A percentile compares a stretch with the other conserved stretches of the same genome.
phyloP scores from a whole-genome alignment of 805 yeast genomes.

The Danielozyma ontarioensis region DNA sequence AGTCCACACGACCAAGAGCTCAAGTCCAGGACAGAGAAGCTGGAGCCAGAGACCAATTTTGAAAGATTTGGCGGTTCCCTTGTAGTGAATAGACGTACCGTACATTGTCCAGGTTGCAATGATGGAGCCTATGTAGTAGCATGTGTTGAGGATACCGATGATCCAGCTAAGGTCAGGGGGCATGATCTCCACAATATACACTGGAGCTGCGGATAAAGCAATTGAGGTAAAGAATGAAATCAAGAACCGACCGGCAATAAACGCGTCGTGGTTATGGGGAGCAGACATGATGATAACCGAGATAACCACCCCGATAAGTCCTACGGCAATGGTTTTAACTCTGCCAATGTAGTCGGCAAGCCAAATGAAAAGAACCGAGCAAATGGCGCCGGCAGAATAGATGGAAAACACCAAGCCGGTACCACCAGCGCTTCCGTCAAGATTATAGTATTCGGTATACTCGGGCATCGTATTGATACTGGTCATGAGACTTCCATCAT shows the following conservation, averaged over 20 bases:
- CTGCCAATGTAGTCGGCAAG: constrained; percentile 1
- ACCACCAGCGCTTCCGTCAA: not conserved
- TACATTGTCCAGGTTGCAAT: constrained; percentile 1
- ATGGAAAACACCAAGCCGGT: constrained; percentile 1
- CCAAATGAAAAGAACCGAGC: constrained; percentile 1
- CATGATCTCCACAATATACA: not conserved
- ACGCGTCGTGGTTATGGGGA: not conserved
- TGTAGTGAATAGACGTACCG: not conserved
- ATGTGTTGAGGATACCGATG: not conserved
- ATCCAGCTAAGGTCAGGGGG: not conserved
- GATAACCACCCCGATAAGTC: not conserved
- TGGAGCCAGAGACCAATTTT: constrained; percentile 10
- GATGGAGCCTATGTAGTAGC: constrained; percentile 1
- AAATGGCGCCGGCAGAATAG: not conserved
- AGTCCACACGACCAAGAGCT: not conserved
- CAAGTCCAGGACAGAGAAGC: constrained; percentile 9
- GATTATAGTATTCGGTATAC: not conserved
- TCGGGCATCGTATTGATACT: not conserved
- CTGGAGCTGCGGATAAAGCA: not conserved
- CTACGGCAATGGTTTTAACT: not conserved
- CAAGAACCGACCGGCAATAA: constrained; percentile 1
- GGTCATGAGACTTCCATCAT: not conserved
- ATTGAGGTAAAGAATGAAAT: not conserved
- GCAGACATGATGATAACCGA: not conserved
- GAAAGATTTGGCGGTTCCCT: constrained; percentile 4